phyloP scores from a whole-genome alignment of 371 early-diverging fungal genomes.

The Smittium mucronatum region DNA sequence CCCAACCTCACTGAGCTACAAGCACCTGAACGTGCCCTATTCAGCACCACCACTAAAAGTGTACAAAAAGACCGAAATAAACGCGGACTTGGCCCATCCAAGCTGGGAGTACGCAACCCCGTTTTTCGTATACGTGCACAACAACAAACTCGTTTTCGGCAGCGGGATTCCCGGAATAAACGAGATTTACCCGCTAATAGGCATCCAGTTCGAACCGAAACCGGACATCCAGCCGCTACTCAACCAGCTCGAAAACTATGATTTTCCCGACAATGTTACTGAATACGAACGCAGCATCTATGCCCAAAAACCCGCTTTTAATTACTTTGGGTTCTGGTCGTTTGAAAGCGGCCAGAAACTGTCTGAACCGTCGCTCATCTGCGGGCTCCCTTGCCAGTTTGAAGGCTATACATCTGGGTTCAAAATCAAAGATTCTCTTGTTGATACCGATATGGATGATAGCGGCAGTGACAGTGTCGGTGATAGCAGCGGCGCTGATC shows the following conservation, averaged over 20 bases:
- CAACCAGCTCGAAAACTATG: neutral
- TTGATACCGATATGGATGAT: too few relatives aligned
- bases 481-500: too few relatives aligned
- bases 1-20: neutral
- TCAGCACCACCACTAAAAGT: neutral
- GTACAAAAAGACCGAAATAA: neutral
- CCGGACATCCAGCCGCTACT: neutral
- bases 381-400: neutral
- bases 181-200: constrained; percentile 9
- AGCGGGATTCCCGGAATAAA: constrained; percentile 10
- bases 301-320: neutral
- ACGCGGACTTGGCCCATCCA: neutral
- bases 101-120: neutral
- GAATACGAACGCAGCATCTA: neutral
- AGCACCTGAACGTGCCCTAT: neutral
- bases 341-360: neutral
- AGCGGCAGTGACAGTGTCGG: too few relatives aligned
- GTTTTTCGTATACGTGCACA: constrained; percentile 5
- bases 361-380: neutral
- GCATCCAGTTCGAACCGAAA: neutral
- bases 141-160: constrained; percentile 6
- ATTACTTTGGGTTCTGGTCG: constrained; percentile 4
- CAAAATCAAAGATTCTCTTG: neutral
- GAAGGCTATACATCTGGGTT: neutral
- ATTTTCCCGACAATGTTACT: neutral